Evolutionary conservation across 1,284 basidiomycete species (phyloP), one percentile per base, ranked within the genome.

Genomic region (Ceratobasidium sp.): DNA sequence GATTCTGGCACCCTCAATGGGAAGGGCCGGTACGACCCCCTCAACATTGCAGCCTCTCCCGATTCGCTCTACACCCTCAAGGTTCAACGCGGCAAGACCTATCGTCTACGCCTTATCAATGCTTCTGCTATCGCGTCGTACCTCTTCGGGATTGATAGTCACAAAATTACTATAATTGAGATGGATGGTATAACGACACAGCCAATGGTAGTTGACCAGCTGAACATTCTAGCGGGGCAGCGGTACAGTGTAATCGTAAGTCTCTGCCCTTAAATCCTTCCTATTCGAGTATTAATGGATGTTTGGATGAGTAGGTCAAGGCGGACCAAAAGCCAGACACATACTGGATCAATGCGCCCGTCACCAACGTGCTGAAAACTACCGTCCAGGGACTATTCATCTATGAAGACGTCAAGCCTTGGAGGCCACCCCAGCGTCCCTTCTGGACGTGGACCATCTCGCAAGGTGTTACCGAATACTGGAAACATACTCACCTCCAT

Each of bases 1-100:
- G 84, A 86, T 80, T 78, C 82, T 17, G 82, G 84, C 42, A 82
- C 87, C 17, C 81, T 85, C 57, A 83, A 85, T 15, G 89, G 71
- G 48, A 75, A 75, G 40, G 71, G 71, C 4, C 71, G 71, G 6
- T 75, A 64, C 38, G 71, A 64, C 28, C 71, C 71, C n/a, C 46
- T 64, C 9, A 65, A 52, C 61, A 75, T 75, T 9, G 52, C 71
- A 28, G 71, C 71, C 26, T 50, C 59, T 28, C 61, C 71, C 26
- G 71, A 75, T 48, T 42, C 59, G 7, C 71, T 75, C 28, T 75
- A 75, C 71, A 75, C 71, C 26, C 71, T 75, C 71, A 75, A 75
- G 61, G 71, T 89, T 79, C 84, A 85, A 79, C 82, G 87, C 0
- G 89, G 89, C 54, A 88, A 87, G 83, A 89, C 85, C 38, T 90